Percentiles rank a stretch among this genome's conserved stretches.
Conservation (phyloP, 78 protist genomes). For the Dictyostelium intermedium region DNA sequence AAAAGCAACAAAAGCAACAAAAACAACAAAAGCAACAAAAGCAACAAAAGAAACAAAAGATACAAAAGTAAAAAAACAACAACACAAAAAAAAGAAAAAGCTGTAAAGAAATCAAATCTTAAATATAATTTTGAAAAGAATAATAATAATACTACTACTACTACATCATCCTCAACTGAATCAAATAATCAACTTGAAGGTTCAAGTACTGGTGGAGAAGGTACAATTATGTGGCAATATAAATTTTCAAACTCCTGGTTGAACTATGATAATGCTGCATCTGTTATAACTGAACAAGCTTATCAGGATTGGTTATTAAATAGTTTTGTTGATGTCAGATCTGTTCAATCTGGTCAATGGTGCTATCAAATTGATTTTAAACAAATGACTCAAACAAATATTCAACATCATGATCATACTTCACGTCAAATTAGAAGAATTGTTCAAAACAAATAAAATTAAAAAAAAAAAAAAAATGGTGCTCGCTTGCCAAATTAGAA, state of each 20-base stretch:
- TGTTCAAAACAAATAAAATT: background rate
- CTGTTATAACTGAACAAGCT: constrained; percentile 33
- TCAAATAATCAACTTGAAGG: background rate
- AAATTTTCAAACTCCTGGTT: constrained; percentile 3
- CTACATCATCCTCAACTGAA: constrained; percentile 3
- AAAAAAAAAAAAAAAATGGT: no score
- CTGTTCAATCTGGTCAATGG: constrained; percentile 66
- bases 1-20: background rate
- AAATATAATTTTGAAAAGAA: background rate
- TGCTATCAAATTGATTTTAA: constrained; percentile 68
- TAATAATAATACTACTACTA: background rate
- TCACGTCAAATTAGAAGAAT: constrained; percentile 42
- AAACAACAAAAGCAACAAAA: background rate
- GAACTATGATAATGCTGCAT: constrained; percentile 53
- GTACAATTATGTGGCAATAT: constrained; percentile 58
- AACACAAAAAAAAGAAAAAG: background rate
- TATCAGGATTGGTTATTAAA: constrained; percentile 65
- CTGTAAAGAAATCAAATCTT: background rate
- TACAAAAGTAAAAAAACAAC: background rate
- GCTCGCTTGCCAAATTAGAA: no score
- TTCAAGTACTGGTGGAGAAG: background rate
- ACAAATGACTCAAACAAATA: constrained; percentile 53
- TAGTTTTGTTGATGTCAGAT: constrained; percentile 68
- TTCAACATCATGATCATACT: constrained; percentile 71
- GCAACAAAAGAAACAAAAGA: background rate